Conservation (phyloP, 2,329 filamentous ascomycete species). For the Stachybotrys elegans region DNA sequence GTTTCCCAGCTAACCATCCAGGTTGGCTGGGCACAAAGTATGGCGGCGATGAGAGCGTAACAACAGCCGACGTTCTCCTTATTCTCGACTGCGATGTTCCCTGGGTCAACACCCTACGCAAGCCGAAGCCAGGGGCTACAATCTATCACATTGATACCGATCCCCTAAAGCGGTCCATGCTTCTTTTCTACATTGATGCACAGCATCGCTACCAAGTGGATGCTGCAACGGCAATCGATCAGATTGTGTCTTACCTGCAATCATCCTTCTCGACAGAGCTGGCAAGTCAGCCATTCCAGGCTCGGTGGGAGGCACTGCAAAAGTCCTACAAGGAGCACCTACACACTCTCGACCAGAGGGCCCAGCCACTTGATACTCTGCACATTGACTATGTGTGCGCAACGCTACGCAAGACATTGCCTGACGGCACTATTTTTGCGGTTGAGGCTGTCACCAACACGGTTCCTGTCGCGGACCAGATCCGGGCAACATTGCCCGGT, state of each 20-base stretch:
- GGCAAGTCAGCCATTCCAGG: background rate
- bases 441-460: conserved; percentile 76
- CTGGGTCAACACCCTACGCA: conserved; percentile 71
- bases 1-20: conserved; percentile 62
- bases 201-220: conserved; percentile 59
- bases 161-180: conserved; percentile 61
- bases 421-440: conserved; percentile 61
- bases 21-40: conserved; percentile 63
- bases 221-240: conserved; percentile 54
- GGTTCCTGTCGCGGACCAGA: conserved; percentile 60
- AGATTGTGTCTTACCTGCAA: conserved; percentile 57
- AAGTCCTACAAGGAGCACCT: background rate
- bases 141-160: conserved; percentile 58
- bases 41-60: conserved; percentile 64
- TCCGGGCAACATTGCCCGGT: conserved; percentile 59
- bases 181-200: conserved; percentile 61
- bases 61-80: conserved; percentile 71
- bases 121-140: conserved; percentile 39
- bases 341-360: background rate
- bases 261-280: conserved; percentile 33
- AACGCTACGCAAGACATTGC: conserved; percentile 25
- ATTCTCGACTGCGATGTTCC: conserved; percentile 83
- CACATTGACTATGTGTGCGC: conserved; percentile 31
- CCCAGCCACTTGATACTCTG: background rate
- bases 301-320: background rate